Base-by-base conservation (phyloP, 2,329 filamentous ascomycete genomes). In the Fusarium mangiferae region DNA sequence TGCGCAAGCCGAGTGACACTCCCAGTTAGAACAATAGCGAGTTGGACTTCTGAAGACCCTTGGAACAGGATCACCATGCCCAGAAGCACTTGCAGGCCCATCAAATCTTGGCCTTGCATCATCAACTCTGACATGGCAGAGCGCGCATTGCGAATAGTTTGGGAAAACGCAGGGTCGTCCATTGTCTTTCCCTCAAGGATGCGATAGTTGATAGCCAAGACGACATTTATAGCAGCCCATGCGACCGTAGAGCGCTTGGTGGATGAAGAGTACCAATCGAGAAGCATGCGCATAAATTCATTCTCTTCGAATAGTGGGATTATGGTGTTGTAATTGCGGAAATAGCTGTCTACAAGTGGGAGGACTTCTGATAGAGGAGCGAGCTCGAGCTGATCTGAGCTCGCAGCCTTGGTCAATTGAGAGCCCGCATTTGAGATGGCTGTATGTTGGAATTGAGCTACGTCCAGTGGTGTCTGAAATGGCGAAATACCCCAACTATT, bases 191-290 rank as follows among this genome's bases (percentile, higher is more conserved):
- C 58, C 5, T 80, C 66, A 5, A 77, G 62, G 12, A 74, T 28
- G 9, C 74, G 74, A 49, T 82, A 79, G 6, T 71, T 80, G 7
- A 83, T 67, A 5, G 82, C 81, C 13, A 84, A 60, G 12, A 81
- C 81, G 15, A 81, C 75, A 39, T 83, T 82, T 63, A 84, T 80
- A 13, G 80, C 78, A 3, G 81, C 82, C 78, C 81, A 82, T 1
- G 72, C 55, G 0, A 77, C 73, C 26, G 73, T 75, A 2, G 73
- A 71, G 8, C 75, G 42, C 30, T 62, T 58, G 13, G 62, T 44
- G 14, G 74, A 65, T 4, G 66, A 59, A 1, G 78, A 75, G 45
- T 82, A 83, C 68, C 81, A 83, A 3, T 80, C 78, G 1, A 80
- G 76, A 6, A 84, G 51, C 72, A 82, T 78, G 7, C 75, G 71